phyloP scores from a whole-genome alignment of 495 filamentous ascomycete genomes.

The Penicillium dipodomyicola region DNA sequence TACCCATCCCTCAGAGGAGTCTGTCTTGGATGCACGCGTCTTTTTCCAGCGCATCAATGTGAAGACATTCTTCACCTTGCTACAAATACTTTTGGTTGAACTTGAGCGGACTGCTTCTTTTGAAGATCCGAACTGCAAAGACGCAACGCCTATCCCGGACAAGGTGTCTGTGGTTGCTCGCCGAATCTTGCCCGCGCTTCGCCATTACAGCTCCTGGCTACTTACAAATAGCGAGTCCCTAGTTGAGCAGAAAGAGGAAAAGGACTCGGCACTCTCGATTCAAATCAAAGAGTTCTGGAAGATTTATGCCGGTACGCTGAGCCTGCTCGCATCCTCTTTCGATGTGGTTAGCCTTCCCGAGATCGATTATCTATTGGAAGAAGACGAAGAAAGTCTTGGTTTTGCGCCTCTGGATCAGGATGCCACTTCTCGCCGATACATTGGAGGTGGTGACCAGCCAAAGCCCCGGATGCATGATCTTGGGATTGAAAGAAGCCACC shows the following conservation, averaged over 20 bases:
- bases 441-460: conserved; percentile 36
- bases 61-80: conserved; percentile 72
- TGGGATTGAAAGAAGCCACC: conserved; percentile 56
- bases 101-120: conserved; percentile 54
- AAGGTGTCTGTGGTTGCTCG: conserved; percentile 62
- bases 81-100: conserved; percentile 68
- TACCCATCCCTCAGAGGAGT: conserved; percentile 34
- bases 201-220: conserved; percentile 75
- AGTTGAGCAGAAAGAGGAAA: conserved; percentile 52
- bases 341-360: conserved; percentile 54
- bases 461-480: conserved; percentile 58
- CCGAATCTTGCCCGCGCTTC: conserved; percentile 65
- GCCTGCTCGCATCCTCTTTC: conserved; percentile 61
- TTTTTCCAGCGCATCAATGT: conserved; percentile 80
- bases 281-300: conserved; percentile 69
- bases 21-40: conserved; percentile 55
- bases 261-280: conserved; percentile 54
- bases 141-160: conserved; percentile 39
- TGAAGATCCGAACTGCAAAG: conserved; percentile 44
- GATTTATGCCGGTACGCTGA: conserved; percentile 64
- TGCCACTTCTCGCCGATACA: conserved; percentile 49
- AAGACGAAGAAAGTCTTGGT: conserved; percentile 74
- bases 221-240: conserved; percentile 50
- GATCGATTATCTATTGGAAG: conserved; percentile 68
- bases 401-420: conserved; percentile 63